These are phyloP conservation scores for Arthrinium phaeospermum DNA, from an alignment of 2,329 filamentous ascomycete genomes.

Conservation along the genomic window DNA sequence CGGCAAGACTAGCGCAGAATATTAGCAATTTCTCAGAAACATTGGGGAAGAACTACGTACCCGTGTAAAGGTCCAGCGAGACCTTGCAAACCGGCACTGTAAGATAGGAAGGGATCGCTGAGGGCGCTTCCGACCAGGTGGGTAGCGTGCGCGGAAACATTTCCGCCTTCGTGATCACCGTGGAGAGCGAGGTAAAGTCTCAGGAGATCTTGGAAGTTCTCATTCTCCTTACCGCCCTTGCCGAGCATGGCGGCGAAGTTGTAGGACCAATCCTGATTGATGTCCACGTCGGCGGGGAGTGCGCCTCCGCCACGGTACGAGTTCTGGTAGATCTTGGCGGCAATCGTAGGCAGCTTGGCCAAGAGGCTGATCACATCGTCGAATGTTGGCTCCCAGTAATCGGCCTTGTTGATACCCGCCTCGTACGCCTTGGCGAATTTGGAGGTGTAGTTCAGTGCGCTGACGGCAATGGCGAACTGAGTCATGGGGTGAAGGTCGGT, in stretches of 20 bases:
- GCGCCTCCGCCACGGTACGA: conserved; percentile 77
- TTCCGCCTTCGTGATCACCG: conserved; percentile 97
- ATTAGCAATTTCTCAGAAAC: conserved; percentile 19
- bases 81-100: conserved; percentile 93
- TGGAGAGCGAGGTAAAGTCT: conserved; percentile 94
- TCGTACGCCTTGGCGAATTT: conserved; percentile 94
- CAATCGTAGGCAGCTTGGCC: conserved; percentile 95
- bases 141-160: conserved; percentile 94
- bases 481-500: conserved; percentile 96
- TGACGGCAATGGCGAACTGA: conserved; percentile 93
- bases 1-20: conserved; percentile 69
- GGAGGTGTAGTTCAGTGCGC: conserved; percentile 93
- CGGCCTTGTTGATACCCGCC: conserved; percentile 87
- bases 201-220: conserved; percentile 94
- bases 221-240: conserved; percentile 84
- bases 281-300: conserved; percentile 77
- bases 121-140: conserved; percentile 95
- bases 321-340: conserved; percentile 97
- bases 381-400: conserved; percentile 99
- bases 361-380: conserved; percentile 93
- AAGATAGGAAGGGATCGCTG: conserved; percentile 93
- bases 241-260: conserved; percentile 98
- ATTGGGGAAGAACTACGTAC: conserved; percentile 44
- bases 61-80: conserved; percentile 92
- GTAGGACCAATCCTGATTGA: conserved; percentile 94